These are phyloP conservation scores for Cordyceps farinosa DNA, from an alignment of 2,329 filamentous ascomycete species.

Conservation along the genomic window DNA sequence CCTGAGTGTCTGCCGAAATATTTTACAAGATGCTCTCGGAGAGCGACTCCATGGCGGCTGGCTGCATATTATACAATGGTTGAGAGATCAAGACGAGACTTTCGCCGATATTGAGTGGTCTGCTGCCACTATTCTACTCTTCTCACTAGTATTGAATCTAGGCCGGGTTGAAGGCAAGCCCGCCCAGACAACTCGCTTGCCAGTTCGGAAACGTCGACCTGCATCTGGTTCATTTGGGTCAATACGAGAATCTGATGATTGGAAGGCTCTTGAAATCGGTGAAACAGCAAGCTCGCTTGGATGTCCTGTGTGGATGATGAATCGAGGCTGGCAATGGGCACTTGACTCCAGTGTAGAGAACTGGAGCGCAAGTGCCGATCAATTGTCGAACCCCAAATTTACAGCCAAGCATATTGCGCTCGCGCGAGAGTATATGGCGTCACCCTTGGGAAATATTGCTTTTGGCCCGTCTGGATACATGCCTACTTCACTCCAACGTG, in stretches of 20 bases:
- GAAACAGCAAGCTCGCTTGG: slow-evolving; percentile 47
- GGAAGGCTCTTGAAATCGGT: slow-evolving; percentile 45
- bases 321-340: slow-evolving; percentile 68
- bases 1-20: slow-evolving; percentile 60
- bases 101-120: slow-evolving; percentile 64
- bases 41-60: slow-evolving; percentile 65
- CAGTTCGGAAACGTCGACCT: slow-evolving; percentile 31
- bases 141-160: slow-evolving; percentile 61
- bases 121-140: slow-evolving; percentile 59
- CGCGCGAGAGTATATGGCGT: slow-evolving; percentile 63
- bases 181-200: slow-evolving; percentile 25
- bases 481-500: slow-evolving; percentile 55
- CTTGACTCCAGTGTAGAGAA: slow-evolving; percentile 48
- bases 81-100: slow-evolving; percentile 46
- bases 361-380: slow-evolving; percentile 25
- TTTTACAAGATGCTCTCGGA: slow-evolving; percentile 55
- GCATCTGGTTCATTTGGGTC: slow-evolving; percentile 36
- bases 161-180: slow-evolving; percentile 35
- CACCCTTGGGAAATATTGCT: slow-evolving; percentile 52
- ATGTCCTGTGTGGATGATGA: slow-evolving; percentile 57
- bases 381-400: slow-evolving; percentile 36
- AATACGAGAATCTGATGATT: slow-evolving; percentile 39
- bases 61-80: slow-evolving; percentile 73
- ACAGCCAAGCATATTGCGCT: slow-evolving; percentile 52
- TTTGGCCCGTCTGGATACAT: slow-evolving; percentile 58